These are phyloP conservation scores for Russula brevipes DNA, from an alignment of 768 basidiomycete genomes.

Conservation along the genomic window DNA sequence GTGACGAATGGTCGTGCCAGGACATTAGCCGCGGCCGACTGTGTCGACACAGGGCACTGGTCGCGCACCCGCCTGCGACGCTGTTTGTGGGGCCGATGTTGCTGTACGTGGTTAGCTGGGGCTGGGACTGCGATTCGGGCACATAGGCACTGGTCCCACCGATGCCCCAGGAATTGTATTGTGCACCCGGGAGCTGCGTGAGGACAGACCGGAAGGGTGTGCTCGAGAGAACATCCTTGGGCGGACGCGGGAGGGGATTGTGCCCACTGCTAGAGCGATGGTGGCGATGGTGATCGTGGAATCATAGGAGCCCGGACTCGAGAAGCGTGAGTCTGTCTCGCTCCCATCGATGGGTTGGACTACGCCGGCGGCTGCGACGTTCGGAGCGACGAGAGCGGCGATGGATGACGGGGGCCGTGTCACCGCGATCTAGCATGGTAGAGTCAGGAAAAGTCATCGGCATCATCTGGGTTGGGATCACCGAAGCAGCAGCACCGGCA, in stretches of 20 bases:
- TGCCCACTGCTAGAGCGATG: constrained; percentile 4
- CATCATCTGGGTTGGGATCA: constrained; percentile 7
- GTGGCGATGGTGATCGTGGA: constrained; percentile 5
- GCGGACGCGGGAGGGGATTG: constrained; percentile 64
- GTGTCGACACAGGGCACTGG: neutral
- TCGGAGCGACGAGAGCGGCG: constrained; percentile 13
- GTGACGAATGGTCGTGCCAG: constrained; percentile 1
- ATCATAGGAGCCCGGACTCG: constrained; percentile 10
- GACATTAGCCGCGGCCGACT: neutral
- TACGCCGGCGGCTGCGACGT: constrained; percentile 8
- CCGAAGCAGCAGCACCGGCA: neutral
- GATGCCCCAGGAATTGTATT: constrained; percentile 29
- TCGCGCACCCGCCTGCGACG: constrained; percentile 5
- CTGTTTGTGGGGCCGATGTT: constrained; percentile 1
- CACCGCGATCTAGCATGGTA: neutral
- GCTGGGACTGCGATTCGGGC: neutral
- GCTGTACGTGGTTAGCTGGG: constrained; percentile 4
- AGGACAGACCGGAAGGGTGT: constrained; percentile 55
- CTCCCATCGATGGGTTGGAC: constrained; percentile 5
- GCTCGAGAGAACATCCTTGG: constrained; percentile 52
- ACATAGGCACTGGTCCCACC: neutral
- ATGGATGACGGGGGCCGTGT: neutral
- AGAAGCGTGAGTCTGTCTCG: constrained; percentile 5
- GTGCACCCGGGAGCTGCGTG: constrained; percentile 39
- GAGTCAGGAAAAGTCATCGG: constrained; percentile 11